phyloP scores from a whole-genome alignment of 1,284 basidiomycete species.

The Puccinia horiana region DNA sequence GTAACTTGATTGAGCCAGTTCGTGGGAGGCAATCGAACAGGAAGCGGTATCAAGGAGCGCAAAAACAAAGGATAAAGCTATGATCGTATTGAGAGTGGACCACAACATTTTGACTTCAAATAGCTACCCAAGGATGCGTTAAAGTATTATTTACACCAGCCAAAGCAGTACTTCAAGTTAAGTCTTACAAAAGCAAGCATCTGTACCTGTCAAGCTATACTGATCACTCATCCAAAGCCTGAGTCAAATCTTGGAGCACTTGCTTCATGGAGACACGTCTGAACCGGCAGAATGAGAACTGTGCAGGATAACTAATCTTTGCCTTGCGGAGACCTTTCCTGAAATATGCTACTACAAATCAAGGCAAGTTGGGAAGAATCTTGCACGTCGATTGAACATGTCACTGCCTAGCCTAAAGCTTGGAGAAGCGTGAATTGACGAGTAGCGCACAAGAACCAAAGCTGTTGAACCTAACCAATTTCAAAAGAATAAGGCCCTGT shows the following conservation, averaged over 20 bases:
- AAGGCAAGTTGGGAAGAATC: too few species aligned
- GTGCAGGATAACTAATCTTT: too few species aligned
- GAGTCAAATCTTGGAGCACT: background rate
- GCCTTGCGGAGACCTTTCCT: too few species aligned
- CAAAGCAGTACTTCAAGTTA: background rate
- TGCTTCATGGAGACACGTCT: background rate
- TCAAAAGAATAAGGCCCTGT: too few species aligned
- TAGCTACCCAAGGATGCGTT: background rate
- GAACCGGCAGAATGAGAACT: background rate
- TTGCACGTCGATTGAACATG: too few species aligned
- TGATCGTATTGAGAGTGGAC: background rate
- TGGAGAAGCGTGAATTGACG: too few species aligned
- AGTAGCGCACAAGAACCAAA: too few species aligned
- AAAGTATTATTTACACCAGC: too few species aligned
- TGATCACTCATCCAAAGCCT: background rate
- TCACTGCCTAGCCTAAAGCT: too few species aligned
- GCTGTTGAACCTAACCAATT: too few species aligned
- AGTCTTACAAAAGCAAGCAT: background rate
- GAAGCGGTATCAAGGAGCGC: background rate
- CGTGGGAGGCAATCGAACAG: background rate
- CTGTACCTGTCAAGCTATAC: background rate
- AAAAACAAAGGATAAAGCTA: background rate
- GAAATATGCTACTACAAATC: too few species aligned
- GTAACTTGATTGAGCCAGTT: background rate
- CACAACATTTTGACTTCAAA: background rate